Evolutionary conservation across 306 rosid genomes (phyloP).

Genomic region (Pueraria montana): DNA sequence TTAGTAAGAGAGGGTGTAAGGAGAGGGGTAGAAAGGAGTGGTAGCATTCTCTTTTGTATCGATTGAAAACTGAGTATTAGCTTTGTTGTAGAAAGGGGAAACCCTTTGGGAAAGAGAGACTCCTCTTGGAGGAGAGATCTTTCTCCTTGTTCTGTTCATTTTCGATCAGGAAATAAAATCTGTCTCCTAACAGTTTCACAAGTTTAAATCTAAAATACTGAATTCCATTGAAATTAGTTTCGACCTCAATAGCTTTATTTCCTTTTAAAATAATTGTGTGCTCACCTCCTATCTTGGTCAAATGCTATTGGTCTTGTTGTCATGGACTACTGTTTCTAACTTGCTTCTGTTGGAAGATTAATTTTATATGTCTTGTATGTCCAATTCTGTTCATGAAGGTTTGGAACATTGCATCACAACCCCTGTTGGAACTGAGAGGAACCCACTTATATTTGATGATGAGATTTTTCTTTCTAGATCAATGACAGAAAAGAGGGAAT

Average conservation of each 20-base stretch:
- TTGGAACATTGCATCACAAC: constrained; percentile 64
- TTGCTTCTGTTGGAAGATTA: constrained; percentile 41
- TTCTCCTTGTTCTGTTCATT: not conserved
- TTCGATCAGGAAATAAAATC: not conserved
- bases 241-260: constrained; percentile 16
- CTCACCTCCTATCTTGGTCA: not conserved
- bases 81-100: not conserved
- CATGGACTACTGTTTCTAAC: constrained; percentile 30
- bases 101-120: not conserved
- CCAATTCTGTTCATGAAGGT: constrained; percentile 60
- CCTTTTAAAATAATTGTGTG: constrained; percentile 2
- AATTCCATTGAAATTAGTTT: not conserved
- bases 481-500: constrained; percentile 73
- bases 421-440: constrained; percentile 58
- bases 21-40: constrained; percentile 1
- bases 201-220: constrained; percentile 6
- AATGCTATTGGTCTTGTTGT: constrained; percentile 17
- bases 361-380: constrained; percentile 46
- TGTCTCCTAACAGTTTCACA: not conserved
- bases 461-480: constrained; percentile 66
- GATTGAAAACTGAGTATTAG: not conserved
- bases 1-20: constrained; percentile 24
- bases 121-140: not conserved
- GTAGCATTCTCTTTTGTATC: not conserved
- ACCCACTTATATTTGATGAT: constrained; percentile 52